Conservation (phyloP, 345 rosid genomes). For the Eutrema heterophyllum region DNA sequence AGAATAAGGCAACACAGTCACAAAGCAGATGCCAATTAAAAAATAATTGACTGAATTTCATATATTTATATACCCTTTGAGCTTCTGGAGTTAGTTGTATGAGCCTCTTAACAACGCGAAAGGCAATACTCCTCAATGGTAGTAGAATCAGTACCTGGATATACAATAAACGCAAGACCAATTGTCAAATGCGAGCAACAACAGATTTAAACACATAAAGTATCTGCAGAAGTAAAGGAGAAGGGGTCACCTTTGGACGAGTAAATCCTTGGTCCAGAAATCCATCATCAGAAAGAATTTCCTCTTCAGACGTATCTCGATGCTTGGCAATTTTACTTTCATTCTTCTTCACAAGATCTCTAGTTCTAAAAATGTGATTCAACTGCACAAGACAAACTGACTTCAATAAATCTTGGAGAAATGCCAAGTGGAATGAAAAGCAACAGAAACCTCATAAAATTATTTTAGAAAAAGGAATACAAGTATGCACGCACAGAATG, state of each 20-base stretch:
- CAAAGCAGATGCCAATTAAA: not conserved
- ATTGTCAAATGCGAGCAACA: not conserved
- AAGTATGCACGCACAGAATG: slow-evolving; percentile 61
- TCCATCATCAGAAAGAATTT: slow-evolving; percentile 45
- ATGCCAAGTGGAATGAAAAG: not conserved
- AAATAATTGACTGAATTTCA: not conserved
- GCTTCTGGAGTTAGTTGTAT: slow-evolving; percentile 69
- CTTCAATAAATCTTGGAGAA: slow-evolving; percentile 20
- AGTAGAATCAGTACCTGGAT: slow-evolving; percentile 71
- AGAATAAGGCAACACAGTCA: not conserved
- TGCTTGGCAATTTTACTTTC: slow-evolving; percentile 64
- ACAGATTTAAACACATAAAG: not conserved
- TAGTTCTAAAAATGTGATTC: slow-evolving; percentile 73
- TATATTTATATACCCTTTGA: slow-evolving; percentile 50
- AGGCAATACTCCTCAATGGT: slow-evolving; percentile 71
- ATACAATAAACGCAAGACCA: slow-evolving; percentile 10
- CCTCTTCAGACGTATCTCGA: slow-evolving; percentile 42
- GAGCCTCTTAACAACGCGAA: slow-evolving; percentile 62
- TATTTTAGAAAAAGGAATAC: slow-evolving; percentile 1
- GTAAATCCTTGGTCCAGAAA: slow-evolving; percentile 91
- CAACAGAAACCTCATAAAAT: slow-evolving; percentile 2
- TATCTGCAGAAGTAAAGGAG: slow-evolving; percentile 7
- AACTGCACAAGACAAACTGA: slow-evolving; percentile 53
- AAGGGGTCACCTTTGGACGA: slow-evolving; percentile 77
- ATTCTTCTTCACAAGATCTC: slow-evolving; percentile 75